Percentiles rank a stretch among this genome's conserved stretches.
Evolutionary conservation across 2,329 filamentous ascomycete species (phyloP).

Genomic region (Microcyclosporella mali): DNA sequence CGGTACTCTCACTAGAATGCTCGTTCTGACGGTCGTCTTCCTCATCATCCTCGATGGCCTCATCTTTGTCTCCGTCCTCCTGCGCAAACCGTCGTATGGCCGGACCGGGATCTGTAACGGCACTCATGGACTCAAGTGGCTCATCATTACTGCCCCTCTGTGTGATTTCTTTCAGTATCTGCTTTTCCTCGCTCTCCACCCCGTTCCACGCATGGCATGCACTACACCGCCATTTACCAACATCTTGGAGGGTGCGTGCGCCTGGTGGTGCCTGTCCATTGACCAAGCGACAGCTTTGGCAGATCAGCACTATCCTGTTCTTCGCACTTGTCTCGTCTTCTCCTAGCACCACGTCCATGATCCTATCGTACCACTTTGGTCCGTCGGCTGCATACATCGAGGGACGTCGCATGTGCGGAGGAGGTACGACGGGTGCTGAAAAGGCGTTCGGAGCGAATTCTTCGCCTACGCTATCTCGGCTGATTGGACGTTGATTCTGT

Average conservation of each 20-base stretch:
- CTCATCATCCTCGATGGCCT: constrained; percentile 11
- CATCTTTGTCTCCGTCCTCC: constrained; percentile 5
- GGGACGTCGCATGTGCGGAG: constrained; percentile 10
- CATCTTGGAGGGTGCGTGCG: constrained; percentile 65
- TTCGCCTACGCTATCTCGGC: constrained; percentile 35
- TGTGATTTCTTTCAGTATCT: constrained; percentile 61
- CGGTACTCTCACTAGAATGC: not conserved
- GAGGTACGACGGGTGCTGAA: constrained; percentile 21
- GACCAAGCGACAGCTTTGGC: constrained; percentile 72
- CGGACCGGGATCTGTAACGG: constrained; percentile 4
- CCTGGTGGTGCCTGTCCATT: constrained; percentile 95
- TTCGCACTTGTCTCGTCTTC: constrained; percentile 91
- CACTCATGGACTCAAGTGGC: constrained; percentile 1
- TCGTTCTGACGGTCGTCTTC: constrained; percentile 10
- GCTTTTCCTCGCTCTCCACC: constrained; percentile 66
- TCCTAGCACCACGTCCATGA: constrained; percentile 84
- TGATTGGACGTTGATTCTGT: constrained; percentile 1
- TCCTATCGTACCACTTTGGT: constrained; percentile 83
- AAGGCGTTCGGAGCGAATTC: constrained; percentile 74
- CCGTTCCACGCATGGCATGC: constrained; percentile 80
- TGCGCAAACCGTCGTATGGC: constrained; percentile 3
- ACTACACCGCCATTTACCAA: constrained; percentile 81
- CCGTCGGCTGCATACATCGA: constrained; percentile 25
- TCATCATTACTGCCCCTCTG: constrained; percentile 10
- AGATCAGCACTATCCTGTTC: constrained; percentile 86